These are phyloP conservation scores for Solanum bulbocastanum DNA, from an alignment of 257 asterid species.

Conservation along the genomic window DNA sequence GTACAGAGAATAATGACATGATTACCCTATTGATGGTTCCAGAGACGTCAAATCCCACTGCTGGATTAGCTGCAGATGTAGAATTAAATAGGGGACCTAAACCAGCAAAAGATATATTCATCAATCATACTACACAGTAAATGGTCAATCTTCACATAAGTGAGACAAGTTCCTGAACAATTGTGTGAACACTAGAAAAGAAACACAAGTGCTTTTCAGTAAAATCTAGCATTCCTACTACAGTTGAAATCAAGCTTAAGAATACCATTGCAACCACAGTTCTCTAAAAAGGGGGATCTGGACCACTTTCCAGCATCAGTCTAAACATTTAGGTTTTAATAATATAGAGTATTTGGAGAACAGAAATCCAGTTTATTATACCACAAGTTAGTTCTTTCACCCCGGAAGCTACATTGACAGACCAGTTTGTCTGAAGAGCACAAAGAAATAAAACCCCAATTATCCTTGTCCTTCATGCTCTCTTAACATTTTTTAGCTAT, in stretches of 20 bases:
- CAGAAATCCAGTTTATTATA: not conserved
- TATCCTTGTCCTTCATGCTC: not conserved
- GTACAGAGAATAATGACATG: not conserved
- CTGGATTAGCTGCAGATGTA: conserved; percentile 29
- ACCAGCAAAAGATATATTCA: not conserved
- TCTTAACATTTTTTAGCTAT: not conserved
- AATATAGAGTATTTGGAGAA: not conserved
- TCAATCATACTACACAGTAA: not conserved
- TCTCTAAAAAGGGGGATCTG: not conserved
- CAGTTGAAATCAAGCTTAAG: not conserved
- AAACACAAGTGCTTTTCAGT: not conserved
- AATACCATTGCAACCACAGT: not conserved
- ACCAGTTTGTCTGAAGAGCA: not conserved
- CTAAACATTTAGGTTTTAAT: not conserved
- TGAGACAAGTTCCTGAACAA: not conserved
- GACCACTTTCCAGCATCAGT: not conserved
- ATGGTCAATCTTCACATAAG: not conserved
- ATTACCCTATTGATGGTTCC: conserved; percentile 46
- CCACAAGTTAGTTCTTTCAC: not conserved
- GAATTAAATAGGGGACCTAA: conserved; percentile 41
- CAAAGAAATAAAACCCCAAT: not conserved
- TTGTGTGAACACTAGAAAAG: not conserved
- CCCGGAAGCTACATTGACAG: not conserved
- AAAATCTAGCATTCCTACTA: not conserved
- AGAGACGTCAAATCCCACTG: conserved; percentile 29